Evolutionary conservation across 2,329 filamentous ascomycete species (phyloP), one percentile per base, ranked within the genome.

Genomic region (Fusarium circinatum): DNA sequence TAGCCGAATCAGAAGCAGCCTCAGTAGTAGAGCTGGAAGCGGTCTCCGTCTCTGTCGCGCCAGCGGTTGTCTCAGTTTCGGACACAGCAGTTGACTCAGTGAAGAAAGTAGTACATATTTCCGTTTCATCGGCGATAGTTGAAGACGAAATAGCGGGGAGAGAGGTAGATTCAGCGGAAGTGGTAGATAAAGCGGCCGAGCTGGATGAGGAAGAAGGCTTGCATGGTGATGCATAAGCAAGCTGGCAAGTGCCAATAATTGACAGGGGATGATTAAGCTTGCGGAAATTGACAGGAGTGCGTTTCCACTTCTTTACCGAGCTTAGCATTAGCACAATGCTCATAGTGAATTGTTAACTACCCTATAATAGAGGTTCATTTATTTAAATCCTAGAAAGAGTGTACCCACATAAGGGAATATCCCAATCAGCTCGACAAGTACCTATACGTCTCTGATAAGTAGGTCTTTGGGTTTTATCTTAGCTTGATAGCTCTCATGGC

Each of bases 401-500:
- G 14, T 34, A 8, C 14, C 0, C 1, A 8, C 3, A 15, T 15
- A 8, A 17, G 32, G 3, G 1, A 8, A 7, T 15, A 15, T 17
- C 32, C 7, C 14, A 34, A 34, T 17, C 14, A 34, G 7, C 32
- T 34, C 32, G 32, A 15, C 13, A 34, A 34, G 14, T 34, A 15
- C 32, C 15, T 8, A 2, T 8, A 1, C 14, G 1, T 34, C 14
- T 34, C 14, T 8, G 3, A 14, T 34, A 7, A 34, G 32, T 32
- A 32, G 13, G 6, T 6, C 7, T 15, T 15, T 34, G 14, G 14
- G 14, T 15, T 34, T 34, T 34, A 34, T 7, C 14, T 15, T 15
- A 14, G 32, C 32, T 34, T 34, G 7, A 3, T 15, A 34, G 32
- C 32, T 34, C 32, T 34, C 14, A 15, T 34, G 6, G 2, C 14